phyloP scores from a whole-genome alignment of 106 monocot species.

The Dendrobium chrysotoxum region DNA sequence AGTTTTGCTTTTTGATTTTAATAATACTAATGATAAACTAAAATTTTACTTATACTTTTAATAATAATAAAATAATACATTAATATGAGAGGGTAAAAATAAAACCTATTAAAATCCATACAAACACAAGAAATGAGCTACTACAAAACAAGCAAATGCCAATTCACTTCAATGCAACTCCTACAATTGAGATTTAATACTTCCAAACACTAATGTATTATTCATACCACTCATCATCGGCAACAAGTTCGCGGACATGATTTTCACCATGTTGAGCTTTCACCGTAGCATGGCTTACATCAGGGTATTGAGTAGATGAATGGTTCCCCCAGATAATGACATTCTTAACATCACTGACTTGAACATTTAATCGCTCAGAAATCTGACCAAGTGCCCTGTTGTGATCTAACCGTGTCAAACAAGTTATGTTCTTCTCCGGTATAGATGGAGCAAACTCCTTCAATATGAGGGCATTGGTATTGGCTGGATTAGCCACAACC shows the following conservation, averaged over 20 bases:
- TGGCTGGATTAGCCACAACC: constrained; percentile 71
- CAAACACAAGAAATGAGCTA: too few relatives aligned
- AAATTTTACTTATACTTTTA: too few relatives aligned
- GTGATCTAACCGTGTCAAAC: constrained; percentile 75
- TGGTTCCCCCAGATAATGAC: constrained; percentile 82
- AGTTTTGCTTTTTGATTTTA: too few relatives aligned
- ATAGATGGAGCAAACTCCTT: constrained; percentile 73
- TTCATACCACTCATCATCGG: constrained; percentile 57
- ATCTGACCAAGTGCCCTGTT: constrained; percentile 68
- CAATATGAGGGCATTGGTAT: constrained; percentile 63
- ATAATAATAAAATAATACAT: too few relatives aligned
- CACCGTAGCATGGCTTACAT: constrained; percentile 58
- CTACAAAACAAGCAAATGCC: too few relatives aligned
- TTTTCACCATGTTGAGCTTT: constrained; percentile 35
- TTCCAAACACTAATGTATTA: neutral
- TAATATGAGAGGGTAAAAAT: too few relatives aligned
- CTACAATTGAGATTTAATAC: too few relatives aligned
- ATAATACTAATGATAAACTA: too few relatives aligned
- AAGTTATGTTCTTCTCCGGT: constrained; percentile 69
- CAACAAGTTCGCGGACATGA: constrained; percentile 41
- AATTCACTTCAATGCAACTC: too few relatives aligned
- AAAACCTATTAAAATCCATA: too few relatives aligned
- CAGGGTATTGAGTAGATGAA: constrained; percentile 79
- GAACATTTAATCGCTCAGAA: constrained; percentile 42
- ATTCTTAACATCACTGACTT: constrained; percentile 58